Percentiles rank a stretch among this genome's conserved stretches.
Conservation (phyloP, 1,139 yeast species). For the Taphrina flavorubra region DNA sequence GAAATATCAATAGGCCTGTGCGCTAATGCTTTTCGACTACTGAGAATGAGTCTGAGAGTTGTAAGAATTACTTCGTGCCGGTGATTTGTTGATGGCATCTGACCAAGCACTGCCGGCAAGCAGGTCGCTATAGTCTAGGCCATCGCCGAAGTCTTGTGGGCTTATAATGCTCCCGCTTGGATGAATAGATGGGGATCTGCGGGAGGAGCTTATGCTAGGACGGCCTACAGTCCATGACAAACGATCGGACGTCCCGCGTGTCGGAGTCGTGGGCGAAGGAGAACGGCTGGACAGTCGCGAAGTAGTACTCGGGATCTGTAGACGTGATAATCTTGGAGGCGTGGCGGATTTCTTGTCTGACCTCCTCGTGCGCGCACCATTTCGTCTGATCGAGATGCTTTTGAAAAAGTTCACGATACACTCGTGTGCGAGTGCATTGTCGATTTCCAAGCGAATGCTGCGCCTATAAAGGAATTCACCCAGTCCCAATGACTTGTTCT, state of each 20-base stretch:
- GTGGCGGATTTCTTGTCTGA: not conserved
- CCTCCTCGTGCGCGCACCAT: not conserved
- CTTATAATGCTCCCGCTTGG: not conserved
- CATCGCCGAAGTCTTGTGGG: constrained; percentile 6
- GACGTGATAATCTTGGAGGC: not conserved
- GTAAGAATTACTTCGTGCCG: not conserved
- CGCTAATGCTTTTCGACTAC: constrained; percentile 4
- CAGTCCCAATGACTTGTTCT: constrained; percentile 27
- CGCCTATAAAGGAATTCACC: constrained; percentile 32
- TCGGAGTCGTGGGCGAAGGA: constrained; percentile 10
- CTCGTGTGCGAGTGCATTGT: constrained; percentile 12
- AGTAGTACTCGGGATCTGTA: constrained; percentile 5
- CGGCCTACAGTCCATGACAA: constrained; percentile 12
- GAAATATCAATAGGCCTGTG: not conserved
- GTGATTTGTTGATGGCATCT: constrained; percentile 4
- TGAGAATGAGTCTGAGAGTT: not conserved
- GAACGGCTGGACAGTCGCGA: not conserved
- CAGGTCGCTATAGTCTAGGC: constrained; percentile 15
- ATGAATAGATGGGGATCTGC: not conserved
- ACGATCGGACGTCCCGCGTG: not conserved
- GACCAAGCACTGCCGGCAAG: constrained; percentile 32
- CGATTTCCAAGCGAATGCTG: constrained; percentile 6
- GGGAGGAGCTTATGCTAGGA: constrained; percentile 18
- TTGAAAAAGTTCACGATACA: constrained; percentile 19
- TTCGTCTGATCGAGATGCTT: not conserved